Evolutionary conservation across 768 basidiomycete species (phyloP).

Genomic region (Mycena crocata): DNA sequence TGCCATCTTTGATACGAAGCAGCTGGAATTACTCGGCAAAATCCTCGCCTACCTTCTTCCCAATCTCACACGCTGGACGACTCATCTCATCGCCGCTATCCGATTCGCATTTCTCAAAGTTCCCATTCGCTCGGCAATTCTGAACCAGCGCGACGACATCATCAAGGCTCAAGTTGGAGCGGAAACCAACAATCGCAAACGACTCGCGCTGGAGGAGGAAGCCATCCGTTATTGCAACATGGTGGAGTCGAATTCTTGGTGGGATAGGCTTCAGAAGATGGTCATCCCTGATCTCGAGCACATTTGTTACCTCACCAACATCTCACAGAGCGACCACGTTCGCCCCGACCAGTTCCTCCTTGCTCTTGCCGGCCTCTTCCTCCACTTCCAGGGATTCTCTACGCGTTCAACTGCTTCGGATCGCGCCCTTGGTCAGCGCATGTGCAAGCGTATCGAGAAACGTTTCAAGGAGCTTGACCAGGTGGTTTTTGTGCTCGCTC

Average conservation of each 20-base stretch:
- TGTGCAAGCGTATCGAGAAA: constrained; percentile 20
- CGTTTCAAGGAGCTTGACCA: constrained; percentile 13
- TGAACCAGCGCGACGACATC: constrained; percentile 5
- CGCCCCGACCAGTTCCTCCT: constrained; percentile 28
- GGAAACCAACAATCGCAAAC: not conserved
- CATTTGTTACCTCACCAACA: constrained; percentile 31
- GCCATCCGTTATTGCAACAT: too few relatives aligned
- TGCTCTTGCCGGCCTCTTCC: constrained; percentile 20
- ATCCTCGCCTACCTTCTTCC: too few relatives aligned
- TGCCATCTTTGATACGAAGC: too few relatives aligned
- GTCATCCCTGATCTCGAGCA: constrained; percentile 25
- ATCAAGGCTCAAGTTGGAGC: constrained; percentile 28
- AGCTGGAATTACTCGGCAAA: too few relatives aligned
- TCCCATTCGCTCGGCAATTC: not conserved
- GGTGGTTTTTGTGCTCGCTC: not conserved
- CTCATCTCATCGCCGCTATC: not conserved
- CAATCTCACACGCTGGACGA: too few relatives aligned
- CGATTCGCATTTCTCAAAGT: not conserved
- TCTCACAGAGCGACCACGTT: constrained; percentile 28
- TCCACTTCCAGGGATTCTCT: too few relatives aligned
- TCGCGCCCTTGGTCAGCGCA: not conserved
- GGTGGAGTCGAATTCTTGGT: too few relatives aligned
- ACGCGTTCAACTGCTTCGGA: too few relatives aligned
- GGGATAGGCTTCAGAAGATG: not conserved
- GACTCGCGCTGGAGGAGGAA: not conserved